Percentiles rank a stretch among this genome's conserved stretches.
Evolutionary conservation across 164 flowering plant species (phyloP).

Genomic region (Chimonanthus praecox): DNA sequence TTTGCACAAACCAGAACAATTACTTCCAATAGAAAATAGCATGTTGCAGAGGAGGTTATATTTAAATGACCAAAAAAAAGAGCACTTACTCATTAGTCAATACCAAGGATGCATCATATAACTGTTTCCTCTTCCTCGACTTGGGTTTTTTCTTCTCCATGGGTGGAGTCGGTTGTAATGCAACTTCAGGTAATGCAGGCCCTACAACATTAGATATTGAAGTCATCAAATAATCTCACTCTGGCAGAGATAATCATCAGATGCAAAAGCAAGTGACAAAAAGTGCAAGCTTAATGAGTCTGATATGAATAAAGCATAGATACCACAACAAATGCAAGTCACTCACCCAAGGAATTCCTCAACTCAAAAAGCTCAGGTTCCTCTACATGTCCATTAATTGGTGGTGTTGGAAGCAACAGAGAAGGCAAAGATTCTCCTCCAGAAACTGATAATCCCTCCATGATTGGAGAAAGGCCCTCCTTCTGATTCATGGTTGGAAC

Average conservation of each 20-base stretch:
- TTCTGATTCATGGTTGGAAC: slow-evolving; percentile 28
- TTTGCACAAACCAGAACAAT: too few relatives aligned
- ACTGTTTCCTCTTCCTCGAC: slow-evolving; percentile 48
- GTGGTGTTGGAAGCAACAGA: slow-evolving; percentile 24
- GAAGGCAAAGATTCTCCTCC: slow-evolving; percentile 28
- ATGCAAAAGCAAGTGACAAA: not conserved
- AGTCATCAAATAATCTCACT: not conserved
- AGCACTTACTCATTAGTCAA: slow-evolving; percentile 55
- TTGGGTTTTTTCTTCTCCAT: slow-evolving; percentile 32
- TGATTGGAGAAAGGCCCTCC: slow-evolving; percentile 33
- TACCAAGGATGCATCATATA: slow-evolving; percentile 45
- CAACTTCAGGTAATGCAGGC: slow-evolving; percentile 34
- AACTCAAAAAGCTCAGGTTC: slow-evolving; percentile 18
- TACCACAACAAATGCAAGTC: slow-evolving; percentile 1
- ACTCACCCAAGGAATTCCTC: slow-evolving; percentile 37
- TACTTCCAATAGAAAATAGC: too few relatives aligned
- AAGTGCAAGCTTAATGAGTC: not conserved
- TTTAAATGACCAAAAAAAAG: not conserved
- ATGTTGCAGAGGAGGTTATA: too few relatives aligned
- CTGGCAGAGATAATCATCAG: not conserved
- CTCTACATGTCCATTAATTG: slow-evolving; percentile 26
- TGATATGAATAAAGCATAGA: not conserved
- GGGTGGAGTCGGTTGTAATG: slow-evolving; percentile 49
- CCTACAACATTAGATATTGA: slow-evolving; percentile 21
- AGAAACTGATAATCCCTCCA: slow-evolving; percentile 26